phyloP scores from a whole-genome alignment of 1,284 basidiomycete species.

The Calocybe gambosa region DNA sequence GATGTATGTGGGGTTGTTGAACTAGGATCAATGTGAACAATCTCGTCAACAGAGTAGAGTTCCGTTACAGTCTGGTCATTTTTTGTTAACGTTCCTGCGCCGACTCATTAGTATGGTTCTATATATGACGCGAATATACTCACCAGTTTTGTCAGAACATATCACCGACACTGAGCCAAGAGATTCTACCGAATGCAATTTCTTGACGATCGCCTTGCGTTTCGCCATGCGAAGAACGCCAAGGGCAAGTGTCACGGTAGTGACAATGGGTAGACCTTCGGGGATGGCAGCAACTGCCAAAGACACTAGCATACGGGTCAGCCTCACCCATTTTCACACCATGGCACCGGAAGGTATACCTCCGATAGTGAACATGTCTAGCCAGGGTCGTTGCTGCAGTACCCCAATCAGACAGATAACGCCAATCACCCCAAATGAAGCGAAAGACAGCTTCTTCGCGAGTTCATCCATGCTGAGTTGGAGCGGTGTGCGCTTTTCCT shows the following conservation, averaged over 20 bases:
- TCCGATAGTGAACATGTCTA: slow-evolving; percentile 99
- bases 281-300: slow-evolving; percentile 97
- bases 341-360: slow-evolving; percentile 45
- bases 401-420: slow-evolving; percentile 91
- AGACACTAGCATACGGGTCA: slow-evolving; percentile 56
- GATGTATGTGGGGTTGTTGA: slow-evolving; percentile 26
- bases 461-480: slow-evolving; percentile 97
- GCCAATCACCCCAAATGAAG: slow-evolving; percentile 92
- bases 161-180: slow-evolving; percentile 93
- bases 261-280: slow-evolving; percentile 95
- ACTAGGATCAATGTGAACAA: slow-evolving; percentile 58
- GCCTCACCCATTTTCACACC: not conserved
- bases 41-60: slow-evolving; percentile 83
- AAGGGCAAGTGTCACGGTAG: slow-evolving; percentile 92
- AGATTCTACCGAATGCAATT: slow-evolving; percentile 91
- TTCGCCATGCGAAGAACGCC: slow-evolving; percentile 93
- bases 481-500: slow-evolving; percentile 89
- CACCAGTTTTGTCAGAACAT: slow-evolving; percentile 95
- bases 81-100: slow-evolving; percentile 84
- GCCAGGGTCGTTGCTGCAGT: slow-evolving; percentile 81
- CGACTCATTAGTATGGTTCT: not conserved
- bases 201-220: slow-evolving; percentile 95
- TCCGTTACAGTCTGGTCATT: slow-evolving; percentile 95
- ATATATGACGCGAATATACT: slow-evolving; percentile 1
- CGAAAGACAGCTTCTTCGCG: slow-evolving; percentile 84